Evolutionary conservation across 1,139 yeast species (phyloP), one percentile per base, ranked within the genome.

Genomic region (Sugiyamaella pinicola): DNA sequence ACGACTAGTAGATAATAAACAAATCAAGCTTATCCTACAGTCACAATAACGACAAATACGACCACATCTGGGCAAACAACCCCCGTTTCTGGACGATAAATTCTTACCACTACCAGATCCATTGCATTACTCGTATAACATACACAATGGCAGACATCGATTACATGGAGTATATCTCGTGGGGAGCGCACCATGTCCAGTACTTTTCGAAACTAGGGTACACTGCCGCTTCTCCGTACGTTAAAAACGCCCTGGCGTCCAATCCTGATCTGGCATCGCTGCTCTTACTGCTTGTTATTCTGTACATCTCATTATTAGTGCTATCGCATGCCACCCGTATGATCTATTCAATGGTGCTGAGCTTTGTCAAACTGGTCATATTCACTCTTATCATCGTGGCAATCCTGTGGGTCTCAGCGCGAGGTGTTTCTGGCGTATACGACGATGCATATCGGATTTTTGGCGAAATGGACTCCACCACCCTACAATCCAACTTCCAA

Each of bases 261-360:
- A 56, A 63, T 34, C 64, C 66, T 6, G 69, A 65, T 52, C 57
- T 66, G 31, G 41, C 61, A 29, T 56, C 66, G 17, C 42, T 67
- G 13, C 47, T 64, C 13, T 43, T 65, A 28, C 53, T 63, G 41
- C 55, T 68, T 17, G 42, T 61, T 12, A 55, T 65, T 13, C 56
- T 69, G 19, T 69, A 65, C 54, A 41, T 69, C 7, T 63, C 70
- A 33, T 55, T 69, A 40, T 53, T 63, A 33, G 57, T 69, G 10
- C 49, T 69, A 24, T 55, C 58, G 24, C 63, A 66, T 46, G 59
- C 69, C 13, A 56, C 66, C 34, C 54, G 69, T n/a, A 59, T 67
- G 58, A 49, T 69, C 12, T 67, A 58, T 54, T 54, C 62, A 17
- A 51, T 64, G 28, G 52, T 69, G 13, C 58, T 61, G 53, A 53